Evolutionary conservation across 805 yeast species (phyloP).

Genomic region (Kluyveromyces lactis): DNA sequence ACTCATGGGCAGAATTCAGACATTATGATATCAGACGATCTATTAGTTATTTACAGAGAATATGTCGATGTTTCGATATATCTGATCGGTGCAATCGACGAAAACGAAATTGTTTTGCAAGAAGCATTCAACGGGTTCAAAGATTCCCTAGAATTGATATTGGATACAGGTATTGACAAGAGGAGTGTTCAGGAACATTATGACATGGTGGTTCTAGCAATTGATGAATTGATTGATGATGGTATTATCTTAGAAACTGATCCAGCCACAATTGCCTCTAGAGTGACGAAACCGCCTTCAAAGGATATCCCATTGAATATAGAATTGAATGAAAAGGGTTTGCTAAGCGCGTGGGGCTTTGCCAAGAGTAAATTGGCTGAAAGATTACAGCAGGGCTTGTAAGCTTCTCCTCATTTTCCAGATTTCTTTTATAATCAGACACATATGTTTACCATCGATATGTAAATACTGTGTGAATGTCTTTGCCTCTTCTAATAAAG

Average conservation of each 20-base stretch:
- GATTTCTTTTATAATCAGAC: too few relatives aligned
- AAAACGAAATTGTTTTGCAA: conserved; percentile 76
- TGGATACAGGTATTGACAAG: conserved; percentile 62
- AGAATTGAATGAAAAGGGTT: conserved; percentile 67
- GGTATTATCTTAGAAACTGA: conserved; percentile 90
- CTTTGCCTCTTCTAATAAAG: background rate
- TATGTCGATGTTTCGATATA: conserved; percentile 65
- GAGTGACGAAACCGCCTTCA: conserved; percentile 84
- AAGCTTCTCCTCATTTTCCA: conserved; percentile 4
- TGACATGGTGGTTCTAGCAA: conserved; percentile 76
- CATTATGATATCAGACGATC: conserved; percentile 69
- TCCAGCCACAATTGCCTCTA: conserved; percentile 73
- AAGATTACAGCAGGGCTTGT: conserved; percentile 38
- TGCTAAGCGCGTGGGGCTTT: conserved; percentile 78
- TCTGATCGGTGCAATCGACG: conserved; percentile 63
- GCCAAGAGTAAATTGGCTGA: conserved; percentile 67
- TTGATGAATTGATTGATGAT: conserved; percentile 90
- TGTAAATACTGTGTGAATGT: background rate
- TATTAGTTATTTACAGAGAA: conserved; percentile 81
- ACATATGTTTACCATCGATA: background rate
- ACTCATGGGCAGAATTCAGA: conserved; percentile 78
- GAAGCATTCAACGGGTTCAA: conserved; percentile 68
- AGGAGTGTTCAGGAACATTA: conserved; percentile 70
- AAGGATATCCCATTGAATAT: conserved; percentile 52
- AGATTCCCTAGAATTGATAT: conserved; percentile 72